These are phyloP conservation scores for Pichia norvegensis DNA, from an alignment of 1,139 yeast genomes.

Conservation along the genomic window DNA sequence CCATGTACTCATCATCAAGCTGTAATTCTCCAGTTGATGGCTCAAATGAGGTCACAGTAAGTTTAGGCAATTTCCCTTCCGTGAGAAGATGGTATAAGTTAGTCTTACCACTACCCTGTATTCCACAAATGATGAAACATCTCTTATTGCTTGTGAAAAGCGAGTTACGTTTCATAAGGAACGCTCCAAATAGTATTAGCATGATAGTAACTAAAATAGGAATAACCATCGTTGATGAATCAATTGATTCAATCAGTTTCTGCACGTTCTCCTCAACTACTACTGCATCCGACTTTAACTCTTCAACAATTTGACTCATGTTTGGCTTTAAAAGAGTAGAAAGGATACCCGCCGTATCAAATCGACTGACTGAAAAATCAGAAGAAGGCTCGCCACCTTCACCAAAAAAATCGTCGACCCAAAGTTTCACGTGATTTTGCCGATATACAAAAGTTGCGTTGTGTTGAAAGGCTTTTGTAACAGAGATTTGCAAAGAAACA, in stretches of 20 bases:
- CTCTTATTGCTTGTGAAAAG: constrained; percentile 31
- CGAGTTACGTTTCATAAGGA: constrained; percentile 18
- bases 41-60: constrained; percentile 40
- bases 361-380: not conserved
- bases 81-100: constrained; percentile 40
- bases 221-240: constrained; percentile 8
- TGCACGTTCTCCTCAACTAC: constrained; percentile 4
- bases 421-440: too few species aligned
- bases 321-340: not conserved
- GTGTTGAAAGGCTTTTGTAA: too few species aligned
- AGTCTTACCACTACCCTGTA: constrained; percentile 71
- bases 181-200: constrained; percentile 19
- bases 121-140: constrained; percentile 65
- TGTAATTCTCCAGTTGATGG: constrained; percentile 33
- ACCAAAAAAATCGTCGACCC: too few species aligned
- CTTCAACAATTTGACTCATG: not conserved
- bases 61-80: constrained; percentile 23
- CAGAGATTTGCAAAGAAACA: too few species aligned
- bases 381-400: too few species aligned
- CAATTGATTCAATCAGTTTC: not conserved
- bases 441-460: too few species aligned
- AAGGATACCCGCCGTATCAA: not conserved
- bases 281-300: not conserved
- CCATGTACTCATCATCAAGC: constrained; percentile 18
- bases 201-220: constrained; percentile 21